Evolutionary conservation across 176 grass and related monocot genomes (phyloP), one percentile per base, ranked within the genome.

Genomic region (Eragrostis nindensis): DNA sequence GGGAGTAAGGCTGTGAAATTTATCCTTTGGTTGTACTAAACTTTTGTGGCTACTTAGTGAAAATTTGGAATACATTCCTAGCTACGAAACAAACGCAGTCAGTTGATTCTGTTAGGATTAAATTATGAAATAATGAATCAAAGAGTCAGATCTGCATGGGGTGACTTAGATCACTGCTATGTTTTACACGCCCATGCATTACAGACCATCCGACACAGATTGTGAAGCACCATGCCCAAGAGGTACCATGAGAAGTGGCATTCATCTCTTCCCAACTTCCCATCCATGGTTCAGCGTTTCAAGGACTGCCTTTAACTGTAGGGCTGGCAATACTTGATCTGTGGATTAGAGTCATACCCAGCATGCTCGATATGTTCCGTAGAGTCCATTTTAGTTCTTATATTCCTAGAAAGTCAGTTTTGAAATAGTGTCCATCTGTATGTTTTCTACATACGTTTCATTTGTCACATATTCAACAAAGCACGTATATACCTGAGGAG

Each of bases 401-500:
- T 61, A 24, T 7, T 27, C 57, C 17, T 49, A 70, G 1, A 74
- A 60, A 61, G 50, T 46, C 44, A 68, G 22, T 75, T 75, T 9
- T 62, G 49, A 21, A 22, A 49, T 48, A 71, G 14, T 39, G 19
- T 78, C 43, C 2, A n/a, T 75, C 6, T 57, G 39, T 43, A 47
- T 39, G 7, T 4, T 38, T 39, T 82, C 44, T 67, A 68, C 45
- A 73, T 60, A 27, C 17, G 29, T 57, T 53, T 73, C 21, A 10
- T 72, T 66, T 42, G 24, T 44, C 15, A 57, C 17, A 66, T 66
- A n/a, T 82, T 59, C 49, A 38, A 79, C 11, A 46, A 76, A 52
- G 26, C 30, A 80, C 74, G 66, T 11, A 18, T 74, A 43, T 91
- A 99, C 96, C 89, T 91, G 96, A 42, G 96, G 96, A 75, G 90